Evolutionary conservation across 495 filamentous ascomycete species (phyloP), one percentile per base, ranked within the genome.

Genomic region (Hypoxylon intermedium): DNA sequence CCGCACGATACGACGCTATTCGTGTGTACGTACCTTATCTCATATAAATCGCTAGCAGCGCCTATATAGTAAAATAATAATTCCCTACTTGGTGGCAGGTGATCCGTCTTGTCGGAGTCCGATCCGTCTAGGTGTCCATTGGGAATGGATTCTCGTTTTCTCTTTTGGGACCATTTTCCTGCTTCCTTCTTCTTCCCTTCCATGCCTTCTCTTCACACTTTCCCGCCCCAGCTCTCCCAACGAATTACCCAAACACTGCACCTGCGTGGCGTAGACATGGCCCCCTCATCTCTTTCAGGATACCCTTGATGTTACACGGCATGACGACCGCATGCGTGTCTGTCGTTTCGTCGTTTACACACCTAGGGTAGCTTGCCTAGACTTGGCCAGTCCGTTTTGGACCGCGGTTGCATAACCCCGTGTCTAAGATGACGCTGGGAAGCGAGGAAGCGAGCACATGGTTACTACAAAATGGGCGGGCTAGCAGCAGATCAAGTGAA

Each of bases 301-400:
- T 56, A 65, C 62, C 62, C 56, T 65, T 59, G 62, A 65, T 15
- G 62, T 65, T 65, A 65, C 62, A 65, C 62, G 62, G 54, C 62
- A 65, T 55, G 45, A 18, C 30, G 24, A 13, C 56, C 55, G 55
- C 62, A 60, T 65, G 55, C 51, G 46, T 65, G 45, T 65, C 62
- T 59, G 55, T 55, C 62, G 54, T 65, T 46, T 63, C 55, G 55
- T 55, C 62, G 54, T 65, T 46, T 63, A 65, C 37, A 65, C 37
- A 42, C 34, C 43, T 45, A 49, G 42, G 53, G 48, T 53, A 58
- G 43, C 60, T 58, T 58, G 48, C 48, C 53, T 40, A 58, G 43
- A 58, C 54, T 20, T 51, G 15, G 49, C 53, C 50, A 59, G 51
- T 60, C 62, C 62, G 50, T 59, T 65, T 60, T 65, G 51, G 55